Evolutionary conservation across 495 filamentous ascomycete species (phyloP).

Genomic region (Penicillium parvum): DNA sequence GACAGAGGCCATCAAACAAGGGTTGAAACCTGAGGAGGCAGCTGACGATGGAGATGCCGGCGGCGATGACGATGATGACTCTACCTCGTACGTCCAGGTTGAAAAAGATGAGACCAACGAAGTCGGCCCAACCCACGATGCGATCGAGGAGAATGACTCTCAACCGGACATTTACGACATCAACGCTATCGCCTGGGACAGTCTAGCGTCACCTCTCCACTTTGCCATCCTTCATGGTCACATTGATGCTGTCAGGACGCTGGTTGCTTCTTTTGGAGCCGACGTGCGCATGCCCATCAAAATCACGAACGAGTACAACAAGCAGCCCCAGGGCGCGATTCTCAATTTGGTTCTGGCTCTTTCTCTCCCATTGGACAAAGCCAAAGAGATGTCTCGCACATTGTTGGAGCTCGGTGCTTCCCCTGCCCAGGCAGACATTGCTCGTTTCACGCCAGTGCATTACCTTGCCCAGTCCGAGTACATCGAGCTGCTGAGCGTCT

Average conservation of each 20-base stretch:
- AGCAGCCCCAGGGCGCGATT: slow-evolving; percentile 50
- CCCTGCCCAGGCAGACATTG: slow-evolving; percentile 63
- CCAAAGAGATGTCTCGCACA: slow-evolving; percentile 52
- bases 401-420: slow-evolving; percentile 69
- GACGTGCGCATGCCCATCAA: slow-evolving; percentile 71
- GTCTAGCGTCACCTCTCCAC: slow-evolving; percentile 63
- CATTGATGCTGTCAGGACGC: slow-evolving; percentile 56
- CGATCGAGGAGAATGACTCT: slow-evolving; percentile 50
- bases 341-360: slow-evolving; percentile 62
- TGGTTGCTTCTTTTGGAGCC: slow-evolving; percentile 70
- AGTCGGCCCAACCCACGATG: slow-evolving; percentile 26
- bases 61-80: slow-evolving; percentile 36
- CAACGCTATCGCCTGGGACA: slow-evolving; percentile 73
- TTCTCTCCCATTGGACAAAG: slow-evolving; percentile 50
- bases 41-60: slow-evolving; percentile 34
- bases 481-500: slow-evolving; percentile 51
- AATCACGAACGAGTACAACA: slow-evolving; percentile 41
- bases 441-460: slow-evolving; percentile 57
- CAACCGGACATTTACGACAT: slow-evolving; percentile 77
- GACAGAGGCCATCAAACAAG: slow-evolving; percentile 3
- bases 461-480: slow-evolving; percentile 43
- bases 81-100: slow-evolving; percentile 65
- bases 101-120: slow-evolving; percentile 32
- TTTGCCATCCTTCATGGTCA: slow-evolving; percentile 71
- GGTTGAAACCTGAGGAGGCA: slow-evolving; percentile 9